Conservation (phyloP, 768 basidiomycete genomes). For the Neoboletus brunneissimus region DNA sequence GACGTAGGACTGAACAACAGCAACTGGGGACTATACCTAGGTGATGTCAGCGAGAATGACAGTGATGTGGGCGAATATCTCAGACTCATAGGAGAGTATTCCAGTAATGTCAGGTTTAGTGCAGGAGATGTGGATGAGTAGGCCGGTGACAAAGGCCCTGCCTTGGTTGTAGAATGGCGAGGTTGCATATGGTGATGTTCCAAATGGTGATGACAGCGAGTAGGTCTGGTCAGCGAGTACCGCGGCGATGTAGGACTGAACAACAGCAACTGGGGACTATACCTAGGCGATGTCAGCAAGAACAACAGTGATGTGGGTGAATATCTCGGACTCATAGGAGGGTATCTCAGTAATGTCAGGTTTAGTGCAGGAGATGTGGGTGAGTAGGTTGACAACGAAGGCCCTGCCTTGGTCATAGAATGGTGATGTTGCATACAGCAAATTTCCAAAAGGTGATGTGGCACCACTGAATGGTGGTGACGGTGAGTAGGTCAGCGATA, state of each 20-base stretch:
- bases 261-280: slow-evolving; percentile 86
- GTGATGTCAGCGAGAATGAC: no score
- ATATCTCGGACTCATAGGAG: slow-evolving; percentile 73
- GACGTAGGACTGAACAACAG: no score
- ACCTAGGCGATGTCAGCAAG: slow-evolving; percentile 81
- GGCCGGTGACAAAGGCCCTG: no score
- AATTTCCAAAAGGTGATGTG: slow-evolving; percentile 78
- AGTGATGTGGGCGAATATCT: no score
- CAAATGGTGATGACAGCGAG: no score
- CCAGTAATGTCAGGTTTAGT: no score
- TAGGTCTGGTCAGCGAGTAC: slow-evolving; percentile 86
- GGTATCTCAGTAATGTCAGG: slow-evolving; percentile 72
- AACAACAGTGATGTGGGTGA: slow-evolving; percentile 83
- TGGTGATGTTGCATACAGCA: slow-evolving; percentile 79
- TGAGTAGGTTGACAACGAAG: slow-evolving; percentile 83
- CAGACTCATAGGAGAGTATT: no score
- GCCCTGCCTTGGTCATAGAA: slow-evolving; percentile 68
- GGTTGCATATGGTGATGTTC: no score
- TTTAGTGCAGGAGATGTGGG: slow-evolving; percentile 84
- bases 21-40: no score
- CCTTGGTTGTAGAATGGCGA: no score
- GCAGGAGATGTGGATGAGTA: no score
- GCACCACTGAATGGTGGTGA: slow-evolving; percentile 82
- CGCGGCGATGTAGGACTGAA: slow-evolving; percentile 89
- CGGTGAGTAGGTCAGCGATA: no score